Base-by-base conservation (phyloP, 106 monocot genomes). In the Cymbidium sinense region DNA sequence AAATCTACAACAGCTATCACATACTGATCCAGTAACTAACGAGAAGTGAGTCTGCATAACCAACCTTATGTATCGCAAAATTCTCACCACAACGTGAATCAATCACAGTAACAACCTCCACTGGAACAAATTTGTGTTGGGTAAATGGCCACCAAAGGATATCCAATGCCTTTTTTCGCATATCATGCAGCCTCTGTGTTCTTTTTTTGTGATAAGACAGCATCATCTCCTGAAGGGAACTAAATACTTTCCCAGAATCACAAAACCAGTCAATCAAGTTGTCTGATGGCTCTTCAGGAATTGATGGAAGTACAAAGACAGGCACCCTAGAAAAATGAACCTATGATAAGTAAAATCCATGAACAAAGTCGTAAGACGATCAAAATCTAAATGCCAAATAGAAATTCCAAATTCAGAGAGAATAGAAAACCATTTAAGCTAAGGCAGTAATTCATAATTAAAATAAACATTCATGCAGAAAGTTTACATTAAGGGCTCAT, bases 121-220 rank as follows among this genome's bases (percentile, higher is more conserved):
- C 76, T 36, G 88, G 83, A 77, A 99, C 87, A 80, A 99, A 88
- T 77, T 85, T 80, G 76, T 99, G 98, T 82, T 99, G 98, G 62
- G 98, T 99, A 77, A 99, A 99, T 62, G 98, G 98, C 98, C 98
- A 99, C 98, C 98, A 99, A 30, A 99, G 76, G 58, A 95, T 76
- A 47, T 88, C 74, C n/a, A 77, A 85, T 55, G 94, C 94, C 75
- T 92, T 94, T 70, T 55, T 79, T 28, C 78, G 84, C 87, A 99
- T 92, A 43, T 84, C 82, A 77, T 83, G 91, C 44, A 99, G 77
- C 47, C 94, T 86, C 67, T 85, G 76, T 21, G 89, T 79, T 77
- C 94, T 99, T 79, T 87, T 78, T 64, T 65, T 84, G 85, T 94
- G 82, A 67, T 88, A 77, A 82, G 81, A 77, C 10, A 78, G 35